A percentile compares a stretch with the other conserved stretches of the same genome.
phyloP scores from a whole-genome alignment of 345 rosid genomes.

The Hibiscus mutabilis region DNA sequence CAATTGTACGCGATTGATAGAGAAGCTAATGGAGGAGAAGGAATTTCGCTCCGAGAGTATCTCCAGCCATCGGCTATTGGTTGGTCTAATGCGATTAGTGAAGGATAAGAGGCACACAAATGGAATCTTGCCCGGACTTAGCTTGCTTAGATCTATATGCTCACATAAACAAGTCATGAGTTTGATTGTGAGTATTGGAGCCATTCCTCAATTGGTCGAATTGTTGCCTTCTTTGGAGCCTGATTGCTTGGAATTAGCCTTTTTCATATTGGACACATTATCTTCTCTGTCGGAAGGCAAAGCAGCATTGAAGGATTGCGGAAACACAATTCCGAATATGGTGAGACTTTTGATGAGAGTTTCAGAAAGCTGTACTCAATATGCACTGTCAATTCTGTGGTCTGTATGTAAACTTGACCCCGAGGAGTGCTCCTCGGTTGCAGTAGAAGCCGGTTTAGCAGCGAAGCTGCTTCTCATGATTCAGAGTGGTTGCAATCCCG shows the following conservation, averaged over 20 bases:
- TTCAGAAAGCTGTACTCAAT: slow-evolving; percentile 57
- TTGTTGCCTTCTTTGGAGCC: slow-evolving; percentile 41
- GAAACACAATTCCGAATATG: slow-evolving; percentile 45
- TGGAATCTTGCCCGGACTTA: slow-evolving; percentile 46
- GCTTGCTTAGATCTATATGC: slow-evolving; percentile 45
- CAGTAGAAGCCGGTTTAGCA: slow-evolving; percentile 57
- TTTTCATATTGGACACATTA: slow-evolving; percentile 40
- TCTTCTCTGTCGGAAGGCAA: slow-evolving; percentile 43
- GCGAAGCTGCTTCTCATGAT: slow-evolving; percentile 60
- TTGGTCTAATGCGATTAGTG: slow-evolving; percentile 56
- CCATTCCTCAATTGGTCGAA: slow-evolving; percentile 48
- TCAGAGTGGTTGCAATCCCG: slow-evolving; percentile 61
- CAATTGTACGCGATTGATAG: slow-evolving; percentile 49
- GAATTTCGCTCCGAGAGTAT: slow-evolving; percentile 46
- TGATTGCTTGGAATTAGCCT: slow-evolving; percentile 46
- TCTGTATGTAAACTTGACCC: slow-evolving; percentile 55
- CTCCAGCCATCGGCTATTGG: slow-evolving; percentile 51
- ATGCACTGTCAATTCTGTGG: slow-evolving; percentile 53
- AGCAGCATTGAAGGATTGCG: slow-evolving; percentile 42
- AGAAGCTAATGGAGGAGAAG: slow-evolving; percentile 40
- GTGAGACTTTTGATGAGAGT: slow-evolving; percentile 53
- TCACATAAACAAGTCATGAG: slow-evolving; percentile 31
- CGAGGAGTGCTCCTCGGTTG: slow-evolving; percentile 48
- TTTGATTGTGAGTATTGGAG: slow-evolving; percentile 50
- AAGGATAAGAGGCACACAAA: slow-evolving; percentile 45